Conservation (phyloP, 2,329 filamentous ascomycete genomes). For the Pestalotiopsis sp. region DNA sequence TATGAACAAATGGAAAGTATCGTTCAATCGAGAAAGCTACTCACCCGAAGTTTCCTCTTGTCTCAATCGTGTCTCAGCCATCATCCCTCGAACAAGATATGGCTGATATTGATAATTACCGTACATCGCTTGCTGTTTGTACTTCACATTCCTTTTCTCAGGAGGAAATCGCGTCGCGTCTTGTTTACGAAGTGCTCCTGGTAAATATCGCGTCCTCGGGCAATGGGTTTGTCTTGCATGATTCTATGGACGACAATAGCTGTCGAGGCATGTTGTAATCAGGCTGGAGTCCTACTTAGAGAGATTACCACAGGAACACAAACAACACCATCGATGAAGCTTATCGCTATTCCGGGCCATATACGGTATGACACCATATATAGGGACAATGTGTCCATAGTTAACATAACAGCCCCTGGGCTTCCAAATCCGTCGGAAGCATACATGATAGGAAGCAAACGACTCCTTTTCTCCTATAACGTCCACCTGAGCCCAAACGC, state of each 20-base stretch:
- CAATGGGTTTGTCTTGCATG: too few relatives aligned
- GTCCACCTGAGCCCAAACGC: slow-evolving; percentile 4
- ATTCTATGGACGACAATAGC: too few relatives aligned
- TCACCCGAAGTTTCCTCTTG: neutral
- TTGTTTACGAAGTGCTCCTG: too few relatives aligned
- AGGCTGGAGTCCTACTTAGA: neutral
- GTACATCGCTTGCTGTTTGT: neutral
- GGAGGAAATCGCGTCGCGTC: neutral
- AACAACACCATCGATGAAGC: neutral
- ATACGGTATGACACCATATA: neutral
- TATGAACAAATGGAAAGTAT: neutral
- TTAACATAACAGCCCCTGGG: neutral
- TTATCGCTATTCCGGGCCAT: neutral
- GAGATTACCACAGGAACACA: neutral
- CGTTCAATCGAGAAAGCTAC: neutral
- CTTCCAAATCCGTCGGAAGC: neutral
- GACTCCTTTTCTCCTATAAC: slow-evolving; percentile 7
- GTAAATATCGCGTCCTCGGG: too few relatives aligned
- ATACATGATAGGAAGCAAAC: neutral
- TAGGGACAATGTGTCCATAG: neutral
- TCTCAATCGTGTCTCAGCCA: slow-evolving; percentile 2
- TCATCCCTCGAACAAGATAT: neutral
- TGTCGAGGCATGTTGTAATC: neutral
- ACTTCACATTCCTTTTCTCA: neutral
- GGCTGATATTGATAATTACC: neutral